Evolutionary conservation across 179 eudicot species (phyloP).

Genomic region (Drosera spatulata): DNA sequence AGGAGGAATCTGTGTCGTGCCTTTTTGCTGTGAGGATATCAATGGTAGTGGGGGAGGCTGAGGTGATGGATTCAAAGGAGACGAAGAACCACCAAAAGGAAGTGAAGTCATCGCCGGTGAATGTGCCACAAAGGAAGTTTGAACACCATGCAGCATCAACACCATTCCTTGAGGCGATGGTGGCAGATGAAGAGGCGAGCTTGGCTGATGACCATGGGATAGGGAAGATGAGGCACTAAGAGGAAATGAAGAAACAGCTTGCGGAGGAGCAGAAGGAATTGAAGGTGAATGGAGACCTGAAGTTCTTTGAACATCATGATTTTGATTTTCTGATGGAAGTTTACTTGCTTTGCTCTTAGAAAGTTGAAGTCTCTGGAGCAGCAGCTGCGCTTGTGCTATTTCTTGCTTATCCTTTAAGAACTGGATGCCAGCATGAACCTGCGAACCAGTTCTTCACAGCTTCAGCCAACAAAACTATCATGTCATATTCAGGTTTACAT

Average conservation of each 20-base stretch:
- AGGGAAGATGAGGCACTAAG: neutral
- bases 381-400: slow-evolving; percentile 13
- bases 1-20: too few relatives aligned
- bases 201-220: neutral
- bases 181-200: too few relatives aligned
- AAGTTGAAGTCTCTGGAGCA: slow-evolving; percentile 7
- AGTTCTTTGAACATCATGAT: slow-evolving; percentile 5
- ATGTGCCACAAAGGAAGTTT: too few relatives aligned
- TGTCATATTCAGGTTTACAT: neutral
- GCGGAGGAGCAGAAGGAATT: slow-evolving; percentile 1
- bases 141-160: too few relatives aligned
- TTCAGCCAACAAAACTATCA: neutral
- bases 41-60: neutral
- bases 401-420: slow-evolving; percentile 16
- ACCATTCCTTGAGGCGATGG: too few relatives aligned
- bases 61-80: neutral
- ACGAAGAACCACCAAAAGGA: neutral
- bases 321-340: slow-evolving; percentile 4
- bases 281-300: neutral
- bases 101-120: neutral
- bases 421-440: slow-evolving; percentile 14
- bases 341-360: neutral
- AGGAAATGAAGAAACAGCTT: neutral
- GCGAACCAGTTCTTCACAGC: slow-evolving; percentile 1
- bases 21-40: neutral